Conservation (phyloP, 306 rosid genomes). For the Malus sieversii region DNA sequence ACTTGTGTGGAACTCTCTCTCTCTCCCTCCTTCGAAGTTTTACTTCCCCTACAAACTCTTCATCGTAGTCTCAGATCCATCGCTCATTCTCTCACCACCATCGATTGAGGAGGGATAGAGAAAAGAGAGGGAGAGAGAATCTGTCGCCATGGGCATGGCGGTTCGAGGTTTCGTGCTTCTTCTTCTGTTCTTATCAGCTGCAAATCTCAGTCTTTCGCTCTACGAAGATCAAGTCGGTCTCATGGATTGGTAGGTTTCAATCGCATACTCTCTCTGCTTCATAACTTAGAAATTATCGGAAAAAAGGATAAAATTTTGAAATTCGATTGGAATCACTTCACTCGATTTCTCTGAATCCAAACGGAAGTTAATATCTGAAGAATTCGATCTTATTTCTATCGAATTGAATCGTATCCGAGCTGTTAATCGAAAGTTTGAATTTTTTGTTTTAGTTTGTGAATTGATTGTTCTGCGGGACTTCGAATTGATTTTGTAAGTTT, state of each 20-base stretch:
- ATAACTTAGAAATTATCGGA: background rate
- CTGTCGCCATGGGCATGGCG: slow-evolving; percentile 68
- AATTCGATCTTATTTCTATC: background rate
- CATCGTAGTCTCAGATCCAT: background rate
- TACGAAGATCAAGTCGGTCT: slow-evolving; percentile 97
- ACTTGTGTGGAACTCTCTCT: background rate
- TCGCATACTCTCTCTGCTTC: slow-evolving; percentile 6
- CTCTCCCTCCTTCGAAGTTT: background rate
- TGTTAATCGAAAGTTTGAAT: background rate
- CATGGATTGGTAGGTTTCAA: slow-evolving; percentile 72
- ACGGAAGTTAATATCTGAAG: background rate
- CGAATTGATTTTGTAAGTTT: background rate
- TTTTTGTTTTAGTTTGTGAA: background rate
- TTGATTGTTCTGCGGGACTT: background rate
- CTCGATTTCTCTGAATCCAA: background rate
- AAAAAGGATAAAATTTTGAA: background rate
- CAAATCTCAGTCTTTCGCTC: slow-evolving; percentile 40
- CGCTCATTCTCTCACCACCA: background rate
- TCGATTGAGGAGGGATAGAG: background rate
- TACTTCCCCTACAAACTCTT: background rate
- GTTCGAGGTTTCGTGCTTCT: slow-evolving; percentile 44
- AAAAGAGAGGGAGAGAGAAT: background rate
- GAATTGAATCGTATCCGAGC: background rate
- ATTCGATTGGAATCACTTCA: background rate
- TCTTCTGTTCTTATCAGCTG: slow-evolving; percentile 21